Percentiles rank a stretch among this genome's conserved stretches.
Evolutionary conservation across 805 yeast genomes (phyloP).

Genomic region (Cyberlindnera sargentensis): DNA sequence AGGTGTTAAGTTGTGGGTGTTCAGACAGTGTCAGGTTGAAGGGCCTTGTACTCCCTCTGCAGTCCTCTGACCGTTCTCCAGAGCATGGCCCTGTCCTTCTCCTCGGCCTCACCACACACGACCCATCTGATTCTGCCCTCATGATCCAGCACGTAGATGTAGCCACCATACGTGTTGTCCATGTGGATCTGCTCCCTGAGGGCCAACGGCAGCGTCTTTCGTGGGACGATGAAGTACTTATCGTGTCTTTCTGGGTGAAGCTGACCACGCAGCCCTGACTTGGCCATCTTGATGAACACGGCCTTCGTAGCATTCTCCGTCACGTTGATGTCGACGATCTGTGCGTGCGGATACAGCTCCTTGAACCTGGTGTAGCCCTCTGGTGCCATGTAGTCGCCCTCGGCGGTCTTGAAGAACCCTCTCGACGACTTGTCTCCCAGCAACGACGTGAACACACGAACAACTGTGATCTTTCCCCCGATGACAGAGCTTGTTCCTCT

Average conservation of each 20-base stretch:
- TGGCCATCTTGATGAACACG: slow-evolving; percentile 48
- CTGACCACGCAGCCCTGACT: slow-evolving; percentile 34
- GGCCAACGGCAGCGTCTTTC: slow-evolving; percentile 48
- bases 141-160: slow-evolving; percentile 69
- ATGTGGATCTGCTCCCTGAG: slow-evolving; percentile 54
- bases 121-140: slow-evolving; percentile 84
- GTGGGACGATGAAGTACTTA: slow-evolving; percentile 58
- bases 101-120: slow-evolving; percentile 72
- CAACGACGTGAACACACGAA: slow-evolving; percentile 58
- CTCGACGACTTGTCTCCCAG: slow-evolving; percentile 64
- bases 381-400: slow-evolving; percentile 33
- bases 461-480: slow-evolving; percentile 48
- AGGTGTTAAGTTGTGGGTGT: no score
- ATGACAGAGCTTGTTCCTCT: slow-evolving; percentile 31
- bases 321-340: slow-evolving; percentile 68
- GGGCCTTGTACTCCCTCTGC: slow-evolving; percentile 36
- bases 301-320: slow-evolving; percentile 72
- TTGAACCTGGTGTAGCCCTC: slow-evolving; percentile 36
- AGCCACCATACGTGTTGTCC: slow-evolving; percentile 77
- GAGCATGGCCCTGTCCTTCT: slow-evolving; percentile 53
- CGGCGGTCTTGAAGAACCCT: slow-evolving; percentile 46
- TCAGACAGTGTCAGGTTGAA: slow-evolving; percentile 1
- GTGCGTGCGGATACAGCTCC: slow-evolving; percentile 43
- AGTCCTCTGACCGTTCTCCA: slow-evolving; percentile 64
- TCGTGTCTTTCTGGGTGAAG: slow-evolving; percentile 45